Evolutionary conservation across 1,284 basidiomycete species (phyloP), one percentile per base, ranked within the genome.

Genomic region (Bjerkandera adusta): DNA sequence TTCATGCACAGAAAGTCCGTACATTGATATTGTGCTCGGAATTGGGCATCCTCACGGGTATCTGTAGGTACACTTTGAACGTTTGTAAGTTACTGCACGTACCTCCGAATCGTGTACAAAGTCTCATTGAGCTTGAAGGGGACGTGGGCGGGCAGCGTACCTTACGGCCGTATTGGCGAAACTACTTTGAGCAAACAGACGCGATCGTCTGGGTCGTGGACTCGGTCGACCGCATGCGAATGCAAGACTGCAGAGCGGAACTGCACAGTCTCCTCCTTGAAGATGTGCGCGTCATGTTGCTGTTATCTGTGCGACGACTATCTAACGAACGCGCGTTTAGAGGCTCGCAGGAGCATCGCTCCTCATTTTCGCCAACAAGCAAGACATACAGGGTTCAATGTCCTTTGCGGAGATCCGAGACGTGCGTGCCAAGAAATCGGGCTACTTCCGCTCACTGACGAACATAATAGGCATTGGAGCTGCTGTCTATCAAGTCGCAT

Each of bases 141-240:
- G 97, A 99, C 64, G 93, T 99, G 26, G 97, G 97, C 22, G 97
- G 97, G 10, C 97, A 99, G 67, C 82, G 87, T 44, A 96, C 93
- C 0, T 80, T 99, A 35, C 79, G 97, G 18, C 95, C 97, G 1
- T 99, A 99, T 66, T 99, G 97, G 97, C 76, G 93, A 26, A 99
- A 99, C 68, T 99, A 99, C 70, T 99, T 99, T 60, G 97, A 99
- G 67, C 89, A 94, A 67, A 99, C 97, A 4, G 97, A 99, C 68
- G 96, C 91, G 3, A 77, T 99, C 38, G 92, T 99, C 26, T 99
- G 97, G 97, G 97, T 99, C 13, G 95, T 99, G 27, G 97, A 99
- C 70, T 95, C 92, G 1, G 83, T 88, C 34, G 97, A 99, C 68
- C 77, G 87, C 26, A 77, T 92, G 67, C 79, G 97, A 48, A 89